These are phyloP conservation scores for Fusarium pseudograminearum DNA, from an alignment of 2,329 filamentous ascomycete genomes.

Conservation along the genomic window DNA sequence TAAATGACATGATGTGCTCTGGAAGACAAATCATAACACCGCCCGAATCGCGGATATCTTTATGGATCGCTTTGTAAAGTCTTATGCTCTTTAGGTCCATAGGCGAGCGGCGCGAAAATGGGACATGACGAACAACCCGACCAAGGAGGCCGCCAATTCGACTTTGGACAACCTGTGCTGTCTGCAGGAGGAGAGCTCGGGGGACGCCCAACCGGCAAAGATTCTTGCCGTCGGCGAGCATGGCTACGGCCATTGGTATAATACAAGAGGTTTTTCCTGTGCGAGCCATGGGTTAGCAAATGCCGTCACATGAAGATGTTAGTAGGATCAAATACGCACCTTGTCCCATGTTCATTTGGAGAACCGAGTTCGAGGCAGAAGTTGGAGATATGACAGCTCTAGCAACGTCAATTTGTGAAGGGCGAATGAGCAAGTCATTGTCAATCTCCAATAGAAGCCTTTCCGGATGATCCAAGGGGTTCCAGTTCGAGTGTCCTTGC, in stretches of 20 bases:
- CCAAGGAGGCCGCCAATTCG: conserved; percentile 66
- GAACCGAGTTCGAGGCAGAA: conserved; percentile 65
- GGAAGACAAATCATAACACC: conserved; percentile 71
- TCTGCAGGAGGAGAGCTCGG: conserved; percentile 67
- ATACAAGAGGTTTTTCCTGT: conserved; percentile 68
- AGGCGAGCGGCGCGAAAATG: conserved; percentile 65
- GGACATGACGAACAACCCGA: conserved; percentile 65
- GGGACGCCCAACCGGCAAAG: conserved; percentile 68
- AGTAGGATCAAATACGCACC: conserved; percentile 47
- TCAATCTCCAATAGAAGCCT: conserved; percentile 77
- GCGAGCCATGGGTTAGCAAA: neutral
- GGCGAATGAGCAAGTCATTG: conserved; percentile 69
- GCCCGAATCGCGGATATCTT: conserved; percentile 52
- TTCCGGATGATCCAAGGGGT: conserved; percentile 63
- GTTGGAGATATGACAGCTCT: conserved; percentile 66
- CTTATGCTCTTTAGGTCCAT: conserved; percentile 49
- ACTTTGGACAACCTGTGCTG: conserved; percentile 65
- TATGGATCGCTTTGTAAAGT: conserved; percentile 55
- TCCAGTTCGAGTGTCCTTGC: conserved; percentile 68
- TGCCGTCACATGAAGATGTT: fast-evolving
- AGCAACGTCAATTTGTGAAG: conserved; percentile 71
- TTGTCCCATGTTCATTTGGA: conserved; percentile 76
- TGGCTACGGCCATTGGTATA: conserved; percentile 63
- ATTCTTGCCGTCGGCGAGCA: conserved; percentile 57
- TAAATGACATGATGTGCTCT: conserved; percentile 74